A percentile compares a stretch with the other conserved stretches of the same genome.
These are phyloP conservation scores for Ceratocystis diversiconidia DNA, from an alignment of 2,329 filamentous ascomycete genomes.

Conservation along the genomic window DNA sequence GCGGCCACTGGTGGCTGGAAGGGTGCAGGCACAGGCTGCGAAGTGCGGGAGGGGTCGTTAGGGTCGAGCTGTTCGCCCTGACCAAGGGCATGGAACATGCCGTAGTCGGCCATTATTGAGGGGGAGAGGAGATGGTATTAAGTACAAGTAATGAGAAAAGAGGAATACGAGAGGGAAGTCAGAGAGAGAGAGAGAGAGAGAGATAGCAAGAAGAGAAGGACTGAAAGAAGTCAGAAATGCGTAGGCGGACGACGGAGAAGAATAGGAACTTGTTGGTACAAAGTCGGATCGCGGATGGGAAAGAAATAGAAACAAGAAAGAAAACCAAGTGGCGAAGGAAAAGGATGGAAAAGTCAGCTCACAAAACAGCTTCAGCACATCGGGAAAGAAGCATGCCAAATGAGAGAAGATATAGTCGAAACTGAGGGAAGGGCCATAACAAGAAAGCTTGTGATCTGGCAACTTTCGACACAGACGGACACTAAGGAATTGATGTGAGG, in stretches of 20 bases:
- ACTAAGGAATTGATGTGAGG: neutral
- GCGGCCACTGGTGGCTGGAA: slow-evolving; percentile 42
- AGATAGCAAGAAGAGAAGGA: neutral
- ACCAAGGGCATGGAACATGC: slow-evolving; percentile 42
- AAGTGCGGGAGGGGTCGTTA: slow-evolving; percentile 38
- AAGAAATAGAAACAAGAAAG: neutral
- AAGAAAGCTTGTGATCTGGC: slow-evolving; percentile 12
- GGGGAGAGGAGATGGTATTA: neutral
- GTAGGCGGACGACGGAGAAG: neutral
- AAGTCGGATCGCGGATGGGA: too few relatives aligned
- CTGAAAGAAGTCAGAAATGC: neutral
- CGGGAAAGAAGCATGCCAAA: neutral
- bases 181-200: neutral
- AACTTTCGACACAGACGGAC: slow-evolving; percentile 8
- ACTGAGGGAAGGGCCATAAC: neutral
- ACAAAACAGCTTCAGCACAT: too few relatives aligned
- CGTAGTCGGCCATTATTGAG: slow-evolving; percentile 38
- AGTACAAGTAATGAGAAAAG: neutral
- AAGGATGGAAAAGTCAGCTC: neutral
- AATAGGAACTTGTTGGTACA: too few relatives aligned
- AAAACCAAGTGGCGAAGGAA: neutral
- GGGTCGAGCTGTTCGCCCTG: slow-evolving; percentile 41
- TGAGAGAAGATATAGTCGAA: neutral
- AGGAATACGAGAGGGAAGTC: neutral
- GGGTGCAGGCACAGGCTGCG: slow-evolving; percentile 38